Conservation (phyloP, 23 red algal species). For the Chondrus crispus region DNA sequence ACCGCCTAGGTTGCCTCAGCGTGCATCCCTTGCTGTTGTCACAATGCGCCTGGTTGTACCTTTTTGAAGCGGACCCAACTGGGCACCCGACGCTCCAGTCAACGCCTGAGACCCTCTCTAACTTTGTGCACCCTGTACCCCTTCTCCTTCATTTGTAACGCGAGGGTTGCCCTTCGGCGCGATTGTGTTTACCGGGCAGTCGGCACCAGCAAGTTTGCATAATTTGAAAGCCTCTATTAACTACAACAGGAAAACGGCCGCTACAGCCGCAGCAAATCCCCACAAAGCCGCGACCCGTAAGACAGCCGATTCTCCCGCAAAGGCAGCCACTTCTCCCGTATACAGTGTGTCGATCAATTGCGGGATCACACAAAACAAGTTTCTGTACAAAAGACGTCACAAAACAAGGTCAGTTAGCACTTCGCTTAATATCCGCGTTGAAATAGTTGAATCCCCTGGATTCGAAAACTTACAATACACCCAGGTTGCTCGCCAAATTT, state of each 20-base stretch:
- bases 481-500: conserved; percentile 52
- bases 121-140: no score
- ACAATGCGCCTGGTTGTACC: no score
- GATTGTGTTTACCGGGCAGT: no score
- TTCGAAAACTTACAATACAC: conserved; percentile 8
- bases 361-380: conserved; percentile 57
- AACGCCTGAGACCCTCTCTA: no score
- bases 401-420: background rate
- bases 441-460: background rate
- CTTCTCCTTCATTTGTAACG: no score
- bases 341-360: conserved; percentile 72
- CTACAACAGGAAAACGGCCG: conserved; percentile 52
- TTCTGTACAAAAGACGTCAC: conserved; percentile 3
- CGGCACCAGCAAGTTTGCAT: no score
- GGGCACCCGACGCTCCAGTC: no score
- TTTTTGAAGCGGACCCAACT: no score
- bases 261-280: conserved; percentile 47
- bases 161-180: no score
- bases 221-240: no score
- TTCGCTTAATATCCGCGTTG: background rate
- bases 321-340: conserved; percentile 53
- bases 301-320: conserved; percentile 50
- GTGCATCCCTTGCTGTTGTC: no score
- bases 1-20: no score
- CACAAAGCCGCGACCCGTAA: conserved; percentile 51